These are phyloP conservation scores for Xylaria telfairii DNA, from an alignment of 495 filamentous ascomycete genomes.

Conservation along the genomic window DNA sequence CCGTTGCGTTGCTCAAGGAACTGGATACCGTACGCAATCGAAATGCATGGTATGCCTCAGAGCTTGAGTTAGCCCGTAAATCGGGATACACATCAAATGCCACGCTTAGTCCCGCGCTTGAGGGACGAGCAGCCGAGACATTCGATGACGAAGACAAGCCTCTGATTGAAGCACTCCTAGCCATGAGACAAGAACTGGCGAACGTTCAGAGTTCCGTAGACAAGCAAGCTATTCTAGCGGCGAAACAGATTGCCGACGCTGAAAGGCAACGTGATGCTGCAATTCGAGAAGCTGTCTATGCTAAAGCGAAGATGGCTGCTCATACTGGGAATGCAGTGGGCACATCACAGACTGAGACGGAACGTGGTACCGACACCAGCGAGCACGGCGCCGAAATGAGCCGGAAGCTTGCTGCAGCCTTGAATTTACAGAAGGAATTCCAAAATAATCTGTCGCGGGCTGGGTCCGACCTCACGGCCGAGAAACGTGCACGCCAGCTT, in stretches of 20 bases:
- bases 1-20: slow-evolving; percentile 74
- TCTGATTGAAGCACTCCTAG: slow-evolving; percentile 88
- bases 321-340: slow-evolving; percentile 70
- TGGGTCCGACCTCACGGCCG: slow-evolving; percentile 73
- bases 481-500: slow-evolving; percentile 77
- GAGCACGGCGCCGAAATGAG: slow-evolving; percentile 80
- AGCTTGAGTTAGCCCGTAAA: slow-evolving; percentile 87
- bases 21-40: slow-evolving; percentile 80
- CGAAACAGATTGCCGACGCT: slow-evolving; percentile 87
- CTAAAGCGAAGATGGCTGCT: slow-evolving; percentile 89
- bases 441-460: slow-evolving; percentile 71
- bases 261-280: slow-evolving; percentile 93
- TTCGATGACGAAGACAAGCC: slow-evolving; percentile 91
- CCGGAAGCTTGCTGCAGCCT: slow-evolving; percentile 78
- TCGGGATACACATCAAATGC: slow-evolving; percentile 81
- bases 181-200: slow-evolving; percentile 83
- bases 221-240: slow-evolving; percentile 80
- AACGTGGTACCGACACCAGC: slow-evolving; percentile 59
- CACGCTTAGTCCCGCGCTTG: slow-evolving; percentile 74
- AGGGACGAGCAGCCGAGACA: slow-evolving; percentile 74
- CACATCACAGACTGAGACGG: slow-evolving; percentile 72
- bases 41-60: slow-evolving; percentile 97
- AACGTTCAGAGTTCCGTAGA: slow-evolving; percentile 88
- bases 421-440: slow-evolving; percentile 79
- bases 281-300: slow-evolving; percentile 90